These are phyloP conservation scores for Glebionis coronaria DNA, from an alignment of 129 eudicot species.

Conservation along the genomic window DNA sequence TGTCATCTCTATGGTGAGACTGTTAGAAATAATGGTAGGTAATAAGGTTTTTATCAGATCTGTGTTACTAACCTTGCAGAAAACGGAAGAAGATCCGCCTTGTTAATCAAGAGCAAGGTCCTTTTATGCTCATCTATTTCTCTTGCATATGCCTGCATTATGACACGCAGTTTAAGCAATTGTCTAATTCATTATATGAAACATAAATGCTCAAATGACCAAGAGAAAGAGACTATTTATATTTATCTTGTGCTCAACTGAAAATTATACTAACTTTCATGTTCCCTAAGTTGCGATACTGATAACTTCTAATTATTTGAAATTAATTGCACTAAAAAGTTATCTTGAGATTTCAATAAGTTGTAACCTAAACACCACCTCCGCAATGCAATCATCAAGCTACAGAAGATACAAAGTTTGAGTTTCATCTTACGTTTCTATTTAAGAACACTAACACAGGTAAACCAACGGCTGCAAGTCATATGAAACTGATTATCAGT, in stretches of 20 bases:
- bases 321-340: too few relatives aligned
- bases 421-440: too few relatives aligned
- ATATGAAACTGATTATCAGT: too few relatives aligned
- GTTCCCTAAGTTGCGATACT: background rate
- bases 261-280: background rate
- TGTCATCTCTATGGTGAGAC: too few relatives aligned
- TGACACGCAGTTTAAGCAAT: conserved; percentile 8
- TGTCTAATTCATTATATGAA: background rate
- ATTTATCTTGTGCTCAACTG: background rate
- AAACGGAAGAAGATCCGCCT: conserved; percentile 88
- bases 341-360: background rate
- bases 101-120: conserved; percentile 86
- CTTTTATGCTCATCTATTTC: conserved; percentile 81
- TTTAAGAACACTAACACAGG: too few relatives aligned
- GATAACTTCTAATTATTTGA: background rate
- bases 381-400: too few relatives aligned
- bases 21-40: too few relatives aligned
- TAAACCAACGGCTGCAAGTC: too few relatives aligned
- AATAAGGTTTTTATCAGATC: too few relatives aligned
- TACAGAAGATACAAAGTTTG: background rate
- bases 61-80: conserved; percentile 54
- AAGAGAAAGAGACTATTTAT: background rate
- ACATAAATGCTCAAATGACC: background rate
- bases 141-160: conserved; percentile 82
- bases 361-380: background rate